These are phyloP conservation scores for Wallacemonas sp. DNA, from an alignment of 208 protist genomes.

Conservation along the genomic window DNA sequence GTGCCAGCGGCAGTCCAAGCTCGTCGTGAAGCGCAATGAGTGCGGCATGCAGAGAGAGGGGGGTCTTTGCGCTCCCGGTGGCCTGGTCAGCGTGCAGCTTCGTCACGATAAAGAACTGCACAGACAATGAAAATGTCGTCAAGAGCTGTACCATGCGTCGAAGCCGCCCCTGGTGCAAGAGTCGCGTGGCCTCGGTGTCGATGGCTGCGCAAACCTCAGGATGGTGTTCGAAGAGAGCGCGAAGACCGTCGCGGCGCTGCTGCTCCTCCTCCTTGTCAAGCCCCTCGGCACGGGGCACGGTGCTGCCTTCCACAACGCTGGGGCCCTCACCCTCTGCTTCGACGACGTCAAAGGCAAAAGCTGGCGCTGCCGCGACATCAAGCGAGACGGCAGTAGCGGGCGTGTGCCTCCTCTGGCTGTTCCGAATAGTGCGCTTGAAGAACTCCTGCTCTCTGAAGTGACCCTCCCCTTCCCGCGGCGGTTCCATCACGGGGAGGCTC, in stretches of 20 bases:
- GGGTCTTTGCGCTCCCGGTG: background rate
- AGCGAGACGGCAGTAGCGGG: background rate
- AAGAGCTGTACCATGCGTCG: constrained; percentile 25
- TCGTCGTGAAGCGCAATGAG: constrained; percentile 51
- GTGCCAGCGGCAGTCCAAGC: constrained; percentile 48
- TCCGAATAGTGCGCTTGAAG: constrained; percentile 27
- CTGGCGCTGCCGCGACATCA: background rate
- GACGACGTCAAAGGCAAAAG: background rate
- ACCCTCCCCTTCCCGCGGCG: background rate
- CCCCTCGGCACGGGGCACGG: background rate
- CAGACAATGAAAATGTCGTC: constrained; percentile 29
- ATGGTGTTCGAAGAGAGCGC: constrained; percentile 9
- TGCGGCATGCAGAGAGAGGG: background rate
- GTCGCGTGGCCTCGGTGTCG: constrained; percentile 13
- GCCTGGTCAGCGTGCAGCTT: background rate
- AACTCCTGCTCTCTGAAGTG: background rate
- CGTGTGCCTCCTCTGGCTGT: background rate
- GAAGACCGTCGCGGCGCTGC: background rate
- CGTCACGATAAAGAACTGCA: constrained; percentile 20
- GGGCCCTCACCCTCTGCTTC: constrained; percentile 11
- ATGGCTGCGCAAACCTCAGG: constrained; percentile 9
- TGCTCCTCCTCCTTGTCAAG: constrained; percentile 3
- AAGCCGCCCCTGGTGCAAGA: constrained; percentile 23
- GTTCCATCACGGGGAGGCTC: constrained; percentile 18
- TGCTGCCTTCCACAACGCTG: background rate